Evolutionary conservation across 345 rosid species (phyloP), one percentile per base, ranked within the genome.

Genomic region (Lenwebbia sp.): DNA sequence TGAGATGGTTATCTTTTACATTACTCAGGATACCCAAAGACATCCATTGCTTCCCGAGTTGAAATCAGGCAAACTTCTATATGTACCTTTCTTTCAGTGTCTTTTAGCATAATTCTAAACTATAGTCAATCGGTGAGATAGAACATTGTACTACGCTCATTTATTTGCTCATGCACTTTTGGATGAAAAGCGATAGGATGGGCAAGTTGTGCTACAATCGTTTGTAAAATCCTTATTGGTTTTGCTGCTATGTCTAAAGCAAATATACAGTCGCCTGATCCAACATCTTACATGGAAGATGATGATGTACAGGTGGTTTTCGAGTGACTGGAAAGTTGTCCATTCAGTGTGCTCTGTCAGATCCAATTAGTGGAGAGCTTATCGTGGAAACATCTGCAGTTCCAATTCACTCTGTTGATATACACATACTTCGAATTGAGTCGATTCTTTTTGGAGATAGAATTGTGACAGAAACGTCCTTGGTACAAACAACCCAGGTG

Each of bases 401-500:
- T 87, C 93, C 96, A 82, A 93, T 97, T 84, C 83, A 84, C 84
- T 97, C 97, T 86, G 91, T 97, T 30, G 95, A 95, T 87, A 90
- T 97, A 87, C 98, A 95, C 87, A 90, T 97, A 82, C 92, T 95
- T 50, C 92, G 94, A 5, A 92, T 92, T 1, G 99, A 97, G 90
- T 95, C 98, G 0, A 85, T 97, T 85, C 93, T 96, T 88, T 89
- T 92, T 10, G 98, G 98, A 85, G 99, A 96, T 86, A 94, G 86
- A 88, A 94, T 96, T 86, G 93, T 93, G 75, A 92, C 95, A 12
- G 99, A 97, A 89, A 96, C 96, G 44, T 97, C 99, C 78, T 91
- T 96, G 90, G 92, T 96, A 90, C 98, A 96, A 92, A 92, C 97
- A 44, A 96, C 98, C 14, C 98, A 97, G 98, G 98, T 86, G 85